Evolutionary conservation across 164 flowering plant species (phyloP).

Genomic region (Buxus sempervirens): DNA sequence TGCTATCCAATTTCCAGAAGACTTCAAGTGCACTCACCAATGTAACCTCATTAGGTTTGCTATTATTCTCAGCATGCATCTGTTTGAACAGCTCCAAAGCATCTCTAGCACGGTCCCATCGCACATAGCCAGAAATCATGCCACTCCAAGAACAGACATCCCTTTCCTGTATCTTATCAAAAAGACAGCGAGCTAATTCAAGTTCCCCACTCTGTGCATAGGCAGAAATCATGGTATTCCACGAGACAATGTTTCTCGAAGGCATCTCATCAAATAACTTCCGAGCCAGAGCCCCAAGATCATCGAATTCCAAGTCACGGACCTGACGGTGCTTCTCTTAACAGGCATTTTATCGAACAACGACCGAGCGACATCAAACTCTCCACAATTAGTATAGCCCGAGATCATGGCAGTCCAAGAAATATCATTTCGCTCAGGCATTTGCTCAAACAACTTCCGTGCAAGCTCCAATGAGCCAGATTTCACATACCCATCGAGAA

Average conservation of each 20-base stretch:
- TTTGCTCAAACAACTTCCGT: slow-evolving; percentile 28
- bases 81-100: slow-evolving; percentile 21
- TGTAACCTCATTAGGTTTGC: slow-evolving; percentile 26
- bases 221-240: slow-evolving; percentile 29
- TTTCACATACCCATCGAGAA: slow-evolving; percentile 32
- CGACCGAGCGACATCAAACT: slow-evolving; percentile 28
- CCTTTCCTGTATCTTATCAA: slow-evolving; percentile 23
- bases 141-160: slow-evolving; percentile 29
- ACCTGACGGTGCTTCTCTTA: slow-evolving; percentile 13
- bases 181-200: slow-evolving; percentile 18
- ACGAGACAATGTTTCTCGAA: slow-evolving; percentile 14
- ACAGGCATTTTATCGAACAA: slow-evolving; percentile 30
- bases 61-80: slow-evolving; percentile 12
- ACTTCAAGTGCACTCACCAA: slow-evolving; percentile 20
- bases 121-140: slow-evolving; percentile 29
- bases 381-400: slow-evolving; percentile 28
- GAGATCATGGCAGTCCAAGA: slow-evolving; percentile 35
- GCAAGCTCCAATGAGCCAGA: slow-evolving; percentile 26
- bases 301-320: slow-evolving; percentile 30
- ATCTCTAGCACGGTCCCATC: slow-evolving; percentile 12
- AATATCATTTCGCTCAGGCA: slow-evolving; percentile 30
- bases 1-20: slow-evolving; percentile 19
- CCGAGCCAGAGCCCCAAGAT: slow-evolving; percentile 24
- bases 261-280: slow-evolving; percentile 33
- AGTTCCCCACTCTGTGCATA: slow-evolving; percentile 23